A percentile compares a stretch with the other conserved stretches of the same genome.
Conservation (phyloP, 2,329 filamentous ascomycete species). For the Fusarium mexicanum region DNA sequence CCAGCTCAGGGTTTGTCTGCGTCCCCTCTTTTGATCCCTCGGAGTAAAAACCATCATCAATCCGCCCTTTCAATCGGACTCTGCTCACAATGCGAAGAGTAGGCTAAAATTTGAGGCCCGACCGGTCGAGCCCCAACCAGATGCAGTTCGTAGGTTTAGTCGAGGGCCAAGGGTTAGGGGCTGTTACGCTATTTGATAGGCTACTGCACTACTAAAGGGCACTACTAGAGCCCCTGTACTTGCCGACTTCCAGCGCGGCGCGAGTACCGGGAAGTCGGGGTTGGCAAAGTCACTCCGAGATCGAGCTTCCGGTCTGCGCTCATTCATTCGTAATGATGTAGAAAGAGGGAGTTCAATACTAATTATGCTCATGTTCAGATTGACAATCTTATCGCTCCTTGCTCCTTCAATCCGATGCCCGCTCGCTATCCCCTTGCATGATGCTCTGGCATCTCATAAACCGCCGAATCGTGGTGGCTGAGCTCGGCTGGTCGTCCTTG, state of each 20-base stretch:
- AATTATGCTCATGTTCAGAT: background rate
- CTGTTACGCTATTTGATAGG: background rate
- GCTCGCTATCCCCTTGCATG: background rate
- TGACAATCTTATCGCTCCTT: background rate
- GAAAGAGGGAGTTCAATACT: fast-evolving
- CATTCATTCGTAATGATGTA: background rate
- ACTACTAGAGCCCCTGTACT: background rate
- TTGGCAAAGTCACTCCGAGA: too few species aligned
- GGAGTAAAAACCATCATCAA: too few species aligned
- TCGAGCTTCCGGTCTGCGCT: background rate
- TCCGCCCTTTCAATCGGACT: too few species aligned
- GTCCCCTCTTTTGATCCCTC: too few species aligned
- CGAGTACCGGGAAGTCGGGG: background rate
- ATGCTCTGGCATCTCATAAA: background rate
- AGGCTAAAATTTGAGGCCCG: too few species aligned
- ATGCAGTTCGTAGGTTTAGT: too few species aligned
- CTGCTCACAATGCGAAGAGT: too few species aligned
- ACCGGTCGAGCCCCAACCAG: too few species aligned
- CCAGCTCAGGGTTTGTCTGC: too few species aligned
- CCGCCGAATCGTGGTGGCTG: background rate
- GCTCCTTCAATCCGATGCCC: background rate
- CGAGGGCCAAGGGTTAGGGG: too few species aligned
- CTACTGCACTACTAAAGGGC: background rate
- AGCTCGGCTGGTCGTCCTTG: background rate
- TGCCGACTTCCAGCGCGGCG: background rate